These are phyloP conservation scores for Avena sativa DNA, from an alignment of 176 grass and related monocot species.

Conservation along the genomic window DNA sequence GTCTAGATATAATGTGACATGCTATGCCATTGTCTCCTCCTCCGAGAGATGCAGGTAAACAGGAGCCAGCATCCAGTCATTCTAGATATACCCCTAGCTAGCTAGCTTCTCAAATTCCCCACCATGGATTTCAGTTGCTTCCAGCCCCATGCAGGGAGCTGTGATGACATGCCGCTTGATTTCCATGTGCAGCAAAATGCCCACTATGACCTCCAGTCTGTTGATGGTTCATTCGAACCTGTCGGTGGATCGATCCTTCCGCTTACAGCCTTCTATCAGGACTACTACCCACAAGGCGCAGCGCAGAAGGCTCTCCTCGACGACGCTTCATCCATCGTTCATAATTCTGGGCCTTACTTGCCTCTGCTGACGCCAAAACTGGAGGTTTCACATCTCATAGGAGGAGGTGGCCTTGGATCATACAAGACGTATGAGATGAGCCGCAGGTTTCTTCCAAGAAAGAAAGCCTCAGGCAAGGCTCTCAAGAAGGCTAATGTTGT, in stretches of 20 bases:
- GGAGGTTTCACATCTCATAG: constrained; percentile 41
- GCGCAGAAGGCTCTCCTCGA: background rate
- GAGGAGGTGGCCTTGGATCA: constrained; percentile 30
- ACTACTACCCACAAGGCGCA: constrained; percentile 1
- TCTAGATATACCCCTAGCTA: background rate
- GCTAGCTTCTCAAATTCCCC: constrained; percentile 19
- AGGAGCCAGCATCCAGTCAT: background rate
- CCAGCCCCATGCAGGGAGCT: constrained; percentile 37
- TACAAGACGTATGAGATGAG: constrained; percentile 31
- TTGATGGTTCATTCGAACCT: constrained; percentile 31
- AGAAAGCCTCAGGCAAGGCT: constrained; percentile 36
- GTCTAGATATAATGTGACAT: constrained; percentile 49
- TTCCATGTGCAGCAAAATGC: constrained; percentile 38
- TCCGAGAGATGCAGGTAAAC: constrained; percentile 37
- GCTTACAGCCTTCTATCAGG: constrained; percentile 28
- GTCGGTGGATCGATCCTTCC: constrained; percentile 17
- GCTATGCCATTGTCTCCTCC: constrained; percentile 26
- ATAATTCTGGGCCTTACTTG: constrained; percentile 1
- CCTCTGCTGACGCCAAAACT: constrained; percentile 46
- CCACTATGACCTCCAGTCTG: constrained; percentile 12
- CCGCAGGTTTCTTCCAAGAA: constrained; percentile 36
- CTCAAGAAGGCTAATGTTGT: constrained; percentile 71
- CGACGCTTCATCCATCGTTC: background rate
- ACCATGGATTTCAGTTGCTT: constrained; percentile 65
- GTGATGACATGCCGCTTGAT: constrained; percentile 42